Evolutionary conservation across 2,329 filamentous ascomycete species (phyloP).

Genomic region (Ophidiomyces ophidiicola): DNA sequence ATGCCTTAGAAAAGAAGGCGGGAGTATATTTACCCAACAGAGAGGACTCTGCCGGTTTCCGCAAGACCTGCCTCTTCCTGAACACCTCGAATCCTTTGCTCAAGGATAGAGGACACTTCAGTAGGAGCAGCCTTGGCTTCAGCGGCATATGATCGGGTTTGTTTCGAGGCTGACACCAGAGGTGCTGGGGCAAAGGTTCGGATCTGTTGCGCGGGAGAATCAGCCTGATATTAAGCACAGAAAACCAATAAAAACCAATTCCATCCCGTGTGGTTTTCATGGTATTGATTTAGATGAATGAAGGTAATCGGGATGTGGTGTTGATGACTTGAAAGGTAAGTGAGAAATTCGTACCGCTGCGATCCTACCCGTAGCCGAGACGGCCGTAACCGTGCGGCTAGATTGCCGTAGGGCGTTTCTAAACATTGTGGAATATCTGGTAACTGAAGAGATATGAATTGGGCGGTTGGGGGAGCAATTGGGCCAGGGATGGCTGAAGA

Average conservation of each 20-base stretch:
- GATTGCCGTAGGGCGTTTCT: conserved; percentile 96
- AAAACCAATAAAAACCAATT: conserved; percentile 12
- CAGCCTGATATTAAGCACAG: conserved; percentile 18
- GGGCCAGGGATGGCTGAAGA: conserved; percentile 29
- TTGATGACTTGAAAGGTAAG: conserved; percentile 19
- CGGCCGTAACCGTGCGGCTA: conserved; percentile 84
- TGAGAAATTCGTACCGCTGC: conserved; percentile 70
- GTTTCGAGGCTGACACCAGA: conserved; percentile 57
- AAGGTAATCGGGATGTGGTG: conserved; percentile 35
- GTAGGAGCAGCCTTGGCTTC: conserved; percentile 92
- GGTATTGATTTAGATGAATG: conserved; percentile 19
- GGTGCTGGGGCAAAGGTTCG: conserved; percentile 74
- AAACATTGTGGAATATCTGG: conserved; percentile 62
- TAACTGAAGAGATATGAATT: conserved; percentile 34
- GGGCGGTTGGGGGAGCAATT: conserved; percentile 34
- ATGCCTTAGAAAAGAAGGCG: background rate
- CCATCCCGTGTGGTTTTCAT: conserved; percentile 13
- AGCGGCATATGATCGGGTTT: conserved; percentile 76
- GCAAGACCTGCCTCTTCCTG: conserved; percentile 92
- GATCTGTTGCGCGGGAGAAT: conserved; percentile 43
- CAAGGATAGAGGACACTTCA: conserved; percentile 97
- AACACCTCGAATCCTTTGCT: conserved; percentile 97
- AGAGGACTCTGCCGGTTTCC: conserved; percentile 97
- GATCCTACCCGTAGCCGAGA: conserved; percentile 84
- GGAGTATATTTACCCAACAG: conserved; percentile 62